Percentiles rank a stretch among this genome's conserved stretches.
These are phyloP conservation scores for Inga oerstediana DNA, from an alignment of 306 rosid genomes.

Conservation along the genomic window DNA sequence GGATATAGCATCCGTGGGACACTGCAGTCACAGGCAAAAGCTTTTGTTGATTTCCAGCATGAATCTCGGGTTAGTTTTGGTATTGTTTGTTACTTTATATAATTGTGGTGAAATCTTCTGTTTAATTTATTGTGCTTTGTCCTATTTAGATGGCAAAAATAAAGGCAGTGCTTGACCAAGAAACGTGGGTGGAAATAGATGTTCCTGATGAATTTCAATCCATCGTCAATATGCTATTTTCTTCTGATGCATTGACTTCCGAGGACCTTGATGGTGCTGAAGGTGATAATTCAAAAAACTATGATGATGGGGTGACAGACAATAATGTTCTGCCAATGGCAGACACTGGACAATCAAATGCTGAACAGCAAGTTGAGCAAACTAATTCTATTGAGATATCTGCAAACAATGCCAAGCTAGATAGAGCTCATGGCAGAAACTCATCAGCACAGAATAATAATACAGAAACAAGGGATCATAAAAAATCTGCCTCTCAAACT, in stretches of 20 bases:
- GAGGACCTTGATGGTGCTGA: conserved; percentile 56
- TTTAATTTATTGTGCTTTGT: conserved; percentile 37
- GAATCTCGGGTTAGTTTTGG: conserved; percentile 86
- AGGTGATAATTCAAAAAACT: conserved; percentile 46
- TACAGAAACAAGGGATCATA: conserved; percentile 66
- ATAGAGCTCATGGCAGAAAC: conserved; percentile 43
- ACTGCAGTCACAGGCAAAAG: conserved; percentile 97
- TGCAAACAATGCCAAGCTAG: conserved; percentile 32
- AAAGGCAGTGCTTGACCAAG: conserved; percentile 97
- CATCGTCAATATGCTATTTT: conserved; percentile 57
- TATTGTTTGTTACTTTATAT: conserved; percentile 19
- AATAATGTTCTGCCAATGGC: conserved; percentile 37
- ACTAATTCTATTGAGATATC: conserved; percentile 54
- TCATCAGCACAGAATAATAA: conserved; percentile 52
- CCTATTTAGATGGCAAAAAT: conserved; percentile 83
- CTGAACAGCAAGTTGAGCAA: conserved; percentile 46
- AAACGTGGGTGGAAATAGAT: conserved; percentile 99
- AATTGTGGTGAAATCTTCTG: conserved; percentile 16
- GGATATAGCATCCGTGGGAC: conserved; percentile 99
- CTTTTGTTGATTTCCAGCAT: conserved; percentile 95
- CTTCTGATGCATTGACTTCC: conserved; percentile 53
- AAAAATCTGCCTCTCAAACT: conserved; percentile 75
- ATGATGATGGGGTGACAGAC: conserved; percentile 48
- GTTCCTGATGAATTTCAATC: conserved; percentile 98
- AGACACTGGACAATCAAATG: conserved; percentile 42